Conservation (phyloP, 805 yeast genomes). For the Lachancea nothofagi region DNA sequence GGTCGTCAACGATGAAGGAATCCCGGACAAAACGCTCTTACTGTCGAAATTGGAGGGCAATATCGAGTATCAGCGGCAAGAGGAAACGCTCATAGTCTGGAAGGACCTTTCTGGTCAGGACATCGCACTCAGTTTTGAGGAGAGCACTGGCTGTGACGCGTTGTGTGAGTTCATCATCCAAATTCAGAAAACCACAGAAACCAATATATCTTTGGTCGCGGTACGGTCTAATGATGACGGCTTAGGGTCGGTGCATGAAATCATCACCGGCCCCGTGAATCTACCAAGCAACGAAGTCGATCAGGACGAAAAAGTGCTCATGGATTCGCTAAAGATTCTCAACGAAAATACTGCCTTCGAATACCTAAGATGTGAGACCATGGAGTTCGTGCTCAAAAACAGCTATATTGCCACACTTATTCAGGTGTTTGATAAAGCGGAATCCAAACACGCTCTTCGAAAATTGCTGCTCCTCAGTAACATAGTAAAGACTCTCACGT, state of each 20-base stretch:
- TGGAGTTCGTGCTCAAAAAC: conserved; percentile 49
- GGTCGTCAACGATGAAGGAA: conserved; percentile 65
- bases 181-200: conserved; percentile 57
- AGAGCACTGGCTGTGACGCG: conserved; percentile 79
- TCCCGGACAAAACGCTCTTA: conserved; percentile 53
- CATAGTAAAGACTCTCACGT: conserved; percentile 62
- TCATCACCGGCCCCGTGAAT: conserved; percentile 72
- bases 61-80: conserved; percentile 86
- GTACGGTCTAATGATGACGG: conserved; percentile 45
- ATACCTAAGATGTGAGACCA: conserved; percentile 51
- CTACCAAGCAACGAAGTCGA: conserved; percentile 56
- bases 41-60: conserved; percentile 64
- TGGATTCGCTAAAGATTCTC: conserved; percentile 49
- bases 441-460: conserved; percentile 44
- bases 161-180: conserved; percentile 74
- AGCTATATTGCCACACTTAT: conserved; percentile 51
- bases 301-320: conserved; percentile 41
- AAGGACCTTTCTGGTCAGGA: conserved; percentile 64
- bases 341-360: conserved; percentile 57
- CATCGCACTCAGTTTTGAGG: conserved; percentile 88
- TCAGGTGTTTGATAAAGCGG: conserved; percentile 50
- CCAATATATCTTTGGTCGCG: conserved; percentile 67
- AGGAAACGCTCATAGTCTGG: conserved; percentile 93
- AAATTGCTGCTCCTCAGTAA: conserved; percentile 65
- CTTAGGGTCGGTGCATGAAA: conserved; percentile 58